These are phyloP conservation scores for Trypanosomatidae sp. DNA, from an alignment of 208 protist species.

Conservation along the genomic window DNA sequence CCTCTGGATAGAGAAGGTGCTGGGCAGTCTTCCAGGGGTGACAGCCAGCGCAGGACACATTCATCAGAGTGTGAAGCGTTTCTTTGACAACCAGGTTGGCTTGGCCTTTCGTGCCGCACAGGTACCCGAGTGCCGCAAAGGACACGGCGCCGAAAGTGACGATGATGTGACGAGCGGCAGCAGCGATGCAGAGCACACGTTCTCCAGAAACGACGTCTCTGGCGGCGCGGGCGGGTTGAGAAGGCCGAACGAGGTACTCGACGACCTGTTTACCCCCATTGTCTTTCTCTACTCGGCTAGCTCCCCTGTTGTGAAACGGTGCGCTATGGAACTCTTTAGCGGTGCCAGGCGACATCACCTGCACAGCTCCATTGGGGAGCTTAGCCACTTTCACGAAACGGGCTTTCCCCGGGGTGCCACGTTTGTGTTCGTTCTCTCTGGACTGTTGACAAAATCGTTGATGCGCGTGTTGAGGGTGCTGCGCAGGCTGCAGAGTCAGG, in stretches of 20 bases:
- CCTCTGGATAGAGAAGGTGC: constrained; percentile 38
- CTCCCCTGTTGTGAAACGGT: constrained; percentile 19
- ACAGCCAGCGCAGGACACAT: constrained; percentile 32
- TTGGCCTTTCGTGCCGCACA: neutral
- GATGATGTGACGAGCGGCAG: neutral
- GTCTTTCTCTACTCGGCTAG: constrained; percentile 52
- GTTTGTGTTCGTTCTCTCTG: constrained; percentile 54
- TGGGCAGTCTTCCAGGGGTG: constrained; percentile 43
- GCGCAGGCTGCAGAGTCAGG: constrained; percentile 22
- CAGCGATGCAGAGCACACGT: neutral
- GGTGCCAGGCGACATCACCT: constrained; percentile 32
- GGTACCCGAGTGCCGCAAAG: too few relatives aligned
- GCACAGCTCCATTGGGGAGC: constrained; percentile 34
- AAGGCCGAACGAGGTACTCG: constrained; percentile 12
- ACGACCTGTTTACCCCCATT: constrained; percentile 37
- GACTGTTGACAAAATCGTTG: constrained; percentile 47
- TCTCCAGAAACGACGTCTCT: neutral
- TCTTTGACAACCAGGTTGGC: constrained; percentile 28
- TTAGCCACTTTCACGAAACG: constrained; percentile 37
- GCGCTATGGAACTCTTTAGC: constrained; percentile 36
- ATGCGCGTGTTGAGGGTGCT: constrained; percentile 31
- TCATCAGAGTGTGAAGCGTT: constrained; percentile 31
- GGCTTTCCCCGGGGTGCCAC: constrained; percentile 44
- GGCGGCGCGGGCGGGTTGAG: neutral
- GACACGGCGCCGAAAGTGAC: neutral